Conservation (phyloP, 176 grass and related monocot species). For the Coix lacrymajobi region DNA sequence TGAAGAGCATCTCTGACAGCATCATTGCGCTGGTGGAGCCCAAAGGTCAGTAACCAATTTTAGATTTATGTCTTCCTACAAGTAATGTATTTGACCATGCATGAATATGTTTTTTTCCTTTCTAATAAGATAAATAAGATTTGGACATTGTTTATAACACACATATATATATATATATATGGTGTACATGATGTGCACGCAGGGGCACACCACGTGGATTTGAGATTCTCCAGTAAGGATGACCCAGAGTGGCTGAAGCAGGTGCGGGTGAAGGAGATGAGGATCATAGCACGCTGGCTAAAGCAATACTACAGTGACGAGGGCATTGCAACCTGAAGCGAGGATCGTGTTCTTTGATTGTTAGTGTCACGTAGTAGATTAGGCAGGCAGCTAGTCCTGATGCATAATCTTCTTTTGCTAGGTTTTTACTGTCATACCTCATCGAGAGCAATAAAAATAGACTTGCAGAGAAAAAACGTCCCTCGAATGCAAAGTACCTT, state of each 20-base stretch:
- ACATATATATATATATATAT: background rate
- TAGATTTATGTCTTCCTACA: background rate
- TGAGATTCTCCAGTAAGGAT: slow-evolving; percentile 47
- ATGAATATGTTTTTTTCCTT: background rate
- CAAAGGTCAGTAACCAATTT: slow-evolving; percentile 27
- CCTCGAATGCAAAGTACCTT: background rate
- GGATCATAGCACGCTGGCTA: slow-evolving; percentile 48
- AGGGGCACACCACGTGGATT: slow-evolving; percentile 57
- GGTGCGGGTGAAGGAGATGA: slow-evolving; percentile 38
- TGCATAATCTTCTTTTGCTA: background rate
- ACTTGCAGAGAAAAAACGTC: background rate
- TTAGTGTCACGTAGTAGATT: background rate
- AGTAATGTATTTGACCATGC: background rate
- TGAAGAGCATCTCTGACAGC: slow-evolving; percentile 58
- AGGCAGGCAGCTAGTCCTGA: background rate
- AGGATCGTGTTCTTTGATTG: background rate
- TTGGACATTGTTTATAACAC: background rate
- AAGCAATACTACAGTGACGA: slow-evolving; percentile 45
- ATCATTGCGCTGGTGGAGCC: slow-evolving; percentile 52
- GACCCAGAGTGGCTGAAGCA: slow-evolving; percentile 53
- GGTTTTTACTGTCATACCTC: background rate
- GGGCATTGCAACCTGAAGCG: slow-evolving; percentile 12
- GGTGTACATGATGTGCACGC: slow-evolving; percentile 1
- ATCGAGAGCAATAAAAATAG: background rate
- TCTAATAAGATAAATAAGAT: background rate